Conservation (phyloP, 768 basidiomycete species). For the Termitomyces sp. region DNA sequence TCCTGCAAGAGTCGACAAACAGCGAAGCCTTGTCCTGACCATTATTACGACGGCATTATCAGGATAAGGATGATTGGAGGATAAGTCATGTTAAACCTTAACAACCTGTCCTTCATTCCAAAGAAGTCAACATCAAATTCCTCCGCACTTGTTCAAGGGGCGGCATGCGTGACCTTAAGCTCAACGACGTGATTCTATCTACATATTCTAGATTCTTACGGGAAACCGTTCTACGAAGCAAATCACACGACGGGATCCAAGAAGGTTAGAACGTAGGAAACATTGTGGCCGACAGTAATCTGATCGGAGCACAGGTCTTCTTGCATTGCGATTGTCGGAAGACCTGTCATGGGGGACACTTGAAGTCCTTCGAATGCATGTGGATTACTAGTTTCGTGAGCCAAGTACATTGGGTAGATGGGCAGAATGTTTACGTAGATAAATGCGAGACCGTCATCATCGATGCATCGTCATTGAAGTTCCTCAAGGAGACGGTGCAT, state of each 20-base stretch:
- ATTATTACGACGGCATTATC: slow-evolving; percentile 69
- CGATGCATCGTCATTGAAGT: slow-evolving; percentile 41
- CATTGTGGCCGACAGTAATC: slow-evolving; percentile 90
- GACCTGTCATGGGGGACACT: slow-evolving; percentile 16
- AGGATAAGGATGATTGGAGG: neutral
- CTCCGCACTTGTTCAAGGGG: slow-evolving; percentile 90
- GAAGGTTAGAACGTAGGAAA: slow-evolving; percentile 53
- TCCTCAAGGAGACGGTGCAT: slow-evolving; percentile 32
- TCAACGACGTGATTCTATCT: slow-evolving; percentile 63
- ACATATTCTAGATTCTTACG: slow-evolving; percentile 67
- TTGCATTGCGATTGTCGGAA: slow-evolving; percentile 56
- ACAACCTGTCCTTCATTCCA: slow-evolving; percentile 80
- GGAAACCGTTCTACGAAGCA: slow-evolving; percentile 49
- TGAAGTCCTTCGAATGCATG: slow-evolving; percentile 86
- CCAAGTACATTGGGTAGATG: slow-evolving; percentile 38
- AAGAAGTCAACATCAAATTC: slow-evolving; percentile 91
- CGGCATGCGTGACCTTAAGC: slow-evolving; percentile 75
- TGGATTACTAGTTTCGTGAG: slow-evolving; percentile 91
- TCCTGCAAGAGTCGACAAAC: slow-evolving; percentile 25
- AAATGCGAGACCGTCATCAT: slow-evolving; percentile 59
- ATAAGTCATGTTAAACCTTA: slow-evolving; percentile 48
- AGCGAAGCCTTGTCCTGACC: slow-evolving; percentile 91
- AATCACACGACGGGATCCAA: neutral
- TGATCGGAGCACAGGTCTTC: slow-evolving; percentile 70
- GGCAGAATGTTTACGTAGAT: slow-evolving; percentile 39